Base-by-base conservation (phyloP, 257 asterid species). In the Capsicum baccatum region DNA sequence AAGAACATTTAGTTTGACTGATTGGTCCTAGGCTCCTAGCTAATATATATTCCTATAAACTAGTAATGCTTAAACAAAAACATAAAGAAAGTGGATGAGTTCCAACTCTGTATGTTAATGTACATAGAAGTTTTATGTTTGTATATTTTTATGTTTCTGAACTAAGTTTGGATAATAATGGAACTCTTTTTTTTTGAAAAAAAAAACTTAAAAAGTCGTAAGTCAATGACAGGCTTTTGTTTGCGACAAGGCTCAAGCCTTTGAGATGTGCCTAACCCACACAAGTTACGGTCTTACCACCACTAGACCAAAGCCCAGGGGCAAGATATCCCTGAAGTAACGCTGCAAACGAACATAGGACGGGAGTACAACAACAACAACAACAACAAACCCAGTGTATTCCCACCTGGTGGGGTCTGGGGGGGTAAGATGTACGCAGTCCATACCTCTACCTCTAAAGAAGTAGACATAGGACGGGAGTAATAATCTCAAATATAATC, bases 231-330 rank as follows among this genome's bases (percentile, higher is more conserved):
- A 15, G 4, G 54, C 54, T 39, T 68, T 69, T 69, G 26, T 39
- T 39, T 69, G 78, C 14, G 14, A 70, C 79, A 70, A 9, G 33
- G 15, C 42, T 70, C 16, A 6, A 70, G 54, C 79, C 79, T 70
- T 70, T 39, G 79, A 39, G 55, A 70, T 70, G 79, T 70, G 35
- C 56, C 79, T 42, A 16, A 70, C 35, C 79, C 79, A 8, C 54
- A 42, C 55, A 42, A 69, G 19, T 16, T 5, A 15, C 10, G 33
- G 15, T 69, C 33, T 69, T 42, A 69, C 35, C 79, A 69, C 26
- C 55, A 42, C 52, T 7, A 33, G 73, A 35, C 26, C 76, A 69
- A 69, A 69, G 55, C 79, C 79, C 55, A 42, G 81, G 21, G 48
- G 3, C 12, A 52, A 6, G 62, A 52, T 52, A 52, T 14, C 81